These are phyloP conservation scores for Orbilia blumenaviensis DNA, from an alignment of 2,329 filamentous ascomycete genomes.

Conservation along the genomic window DNA sequence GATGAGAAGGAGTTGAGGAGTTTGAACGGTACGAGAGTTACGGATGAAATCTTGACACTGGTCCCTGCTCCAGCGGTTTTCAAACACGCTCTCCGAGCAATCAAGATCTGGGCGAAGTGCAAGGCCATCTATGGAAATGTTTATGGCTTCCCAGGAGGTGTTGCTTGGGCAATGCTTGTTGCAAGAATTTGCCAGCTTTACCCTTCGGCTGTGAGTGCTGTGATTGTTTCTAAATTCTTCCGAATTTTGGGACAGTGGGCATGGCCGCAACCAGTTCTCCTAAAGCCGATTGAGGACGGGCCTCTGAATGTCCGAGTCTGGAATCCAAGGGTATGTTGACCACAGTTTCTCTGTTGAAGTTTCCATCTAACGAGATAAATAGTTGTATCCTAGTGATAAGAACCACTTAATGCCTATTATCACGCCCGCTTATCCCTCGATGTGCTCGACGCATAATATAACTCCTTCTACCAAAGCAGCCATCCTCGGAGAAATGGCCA, in stretches of 20 bases:
- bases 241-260: conserved; percentile 88
- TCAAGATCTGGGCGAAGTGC: conserved; percentile 95
- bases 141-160: conserved; percentile 93
- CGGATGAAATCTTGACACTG: conserved; percentile 86
- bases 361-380: conserved; percentile 20
- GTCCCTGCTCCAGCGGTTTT: conserved; percentile 92
- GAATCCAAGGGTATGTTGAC: conserved; percentile 79
- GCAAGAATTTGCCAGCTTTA: conserved; percentile 96
- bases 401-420: conserved; percentile 98
- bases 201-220: conserved; percentile 86
- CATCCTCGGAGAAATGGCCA: conserved; percentile 81
- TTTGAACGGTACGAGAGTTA: conserved; percentile 92
- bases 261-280: conserved; percentile 91
- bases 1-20: conserved; percentile 87
- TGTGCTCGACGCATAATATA: conserved; percentile 97
- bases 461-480: conserved; percentile 84
- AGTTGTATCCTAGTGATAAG: conserved; percentile 81
- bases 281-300: conserved; percentile 86
- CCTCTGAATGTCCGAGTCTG: conserved; percentile 85
- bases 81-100: conserved; percentile 83
- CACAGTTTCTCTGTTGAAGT: no score
- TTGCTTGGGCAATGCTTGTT: conserved; percentile 98
- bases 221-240: conserved; percentile 94
- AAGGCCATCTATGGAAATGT: conserved; percentile 96
- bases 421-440: conserved; percentile 94